These are phyloP conservation scores for Gnaphalium uliginosum DNA, from an alignment of 129 eudicot species.

Conservation along the genomic window DNA sequence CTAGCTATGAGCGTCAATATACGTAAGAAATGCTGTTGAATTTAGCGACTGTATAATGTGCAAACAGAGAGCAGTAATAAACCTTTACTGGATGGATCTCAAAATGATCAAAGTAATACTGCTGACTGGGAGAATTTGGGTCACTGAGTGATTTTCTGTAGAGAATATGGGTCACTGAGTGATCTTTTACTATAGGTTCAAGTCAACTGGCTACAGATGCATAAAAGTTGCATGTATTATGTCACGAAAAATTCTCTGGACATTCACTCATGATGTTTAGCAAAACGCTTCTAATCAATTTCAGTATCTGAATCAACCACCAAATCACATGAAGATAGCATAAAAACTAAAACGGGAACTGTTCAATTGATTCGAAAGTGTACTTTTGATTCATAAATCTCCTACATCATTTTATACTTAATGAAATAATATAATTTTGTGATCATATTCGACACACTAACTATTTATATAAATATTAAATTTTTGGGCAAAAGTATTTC, in stretches of 20 bases:
- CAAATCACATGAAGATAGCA: neutral
- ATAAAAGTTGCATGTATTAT: constrained; percentile 13
- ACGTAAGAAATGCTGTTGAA: constrained; percentile 21
- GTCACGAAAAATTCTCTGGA: neutral
- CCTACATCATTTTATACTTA: too few species aligned
- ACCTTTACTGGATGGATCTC: constrained; percentile 99
- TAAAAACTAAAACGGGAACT: neutral
- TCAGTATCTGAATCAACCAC: neutral
- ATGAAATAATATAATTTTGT: too few species aligned
- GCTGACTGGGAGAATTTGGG: constrained; percentile 71
- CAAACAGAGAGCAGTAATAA: constrained; percentile 15
- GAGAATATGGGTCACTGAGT: too few species aligned
- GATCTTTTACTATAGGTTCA: too few species aligned
- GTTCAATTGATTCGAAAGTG: neutral
- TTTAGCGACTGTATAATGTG: neutral
- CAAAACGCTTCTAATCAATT: neutral
- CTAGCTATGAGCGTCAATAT: constrained; percentile 76
- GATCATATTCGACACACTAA: neutral
- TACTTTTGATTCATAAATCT: neutral
- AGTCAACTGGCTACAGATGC: constrained; percentile 80
- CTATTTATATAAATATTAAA: too few species aligned
- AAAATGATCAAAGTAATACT: constrained; percentile 96
- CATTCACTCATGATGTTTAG: neutral
- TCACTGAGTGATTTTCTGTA: constrained; percentile 93
- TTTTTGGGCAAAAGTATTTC: neutral